A percentile compares a stretch with the other conserved stretches of the same genome.
phyloP scores from a whole-genome alignment of 2,329 filamentous ascomycete genomes.

The Celoporthe dispersa region DNA sequence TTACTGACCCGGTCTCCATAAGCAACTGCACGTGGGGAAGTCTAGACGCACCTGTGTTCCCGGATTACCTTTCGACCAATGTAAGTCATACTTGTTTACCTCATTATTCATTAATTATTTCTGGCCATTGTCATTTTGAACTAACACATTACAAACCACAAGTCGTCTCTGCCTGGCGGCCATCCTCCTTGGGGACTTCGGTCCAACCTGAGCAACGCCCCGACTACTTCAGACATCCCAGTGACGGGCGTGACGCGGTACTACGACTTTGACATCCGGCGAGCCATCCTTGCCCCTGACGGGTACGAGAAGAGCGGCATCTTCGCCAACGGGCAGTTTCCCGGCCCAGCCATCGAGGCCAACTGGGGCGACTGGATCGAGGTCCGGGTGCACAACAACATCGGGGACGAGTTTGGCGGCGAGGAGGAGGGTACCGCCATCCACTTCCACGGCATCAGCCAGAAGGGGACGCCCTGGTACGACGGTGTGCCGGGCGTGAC shows the following conservation, averaged over 20 bases:
- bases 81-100: not conserved
- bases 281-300: constrained; percentile 39
- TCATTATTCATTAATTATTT: not conserved
- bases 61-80: not conserved
- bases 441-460: constrained; percentile 46
- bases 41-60: not conserved
- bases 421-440: constrained; percentile 42
- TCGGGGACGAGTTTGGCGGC: constrained; percentile 33
- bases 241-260: constrained; percentile 43
- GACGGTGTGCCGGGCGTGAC: constrained; percentile 17
- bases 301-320: constrained; percentile 36
- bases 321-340: constrained; percentile 52
- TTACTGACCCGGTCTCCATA: not conserved
- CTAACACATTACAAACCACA: not conserved
- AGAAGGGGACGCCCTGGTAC: constrained; percentile 35
- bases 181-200: not conserved
- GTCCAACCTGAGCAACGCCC: not conserved
- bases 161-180: not conserved
- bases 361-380: constrained; percentile 18
- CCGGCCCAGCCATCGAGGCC: constrained; percentile 46
- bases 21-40: constrained; percentile 5
- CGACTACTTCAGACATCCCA: constrained; percentile 30
- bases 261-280: constrained; percentile 34
- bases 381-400: constrained; percentile 40
- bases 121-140: too few species aligned